Evolutionary conservation across 495 filamentous ascomycete genomes (phyloP), one percentile per base, ranked within the genome.

Genomic region (Copromyces sp.): DNA sequence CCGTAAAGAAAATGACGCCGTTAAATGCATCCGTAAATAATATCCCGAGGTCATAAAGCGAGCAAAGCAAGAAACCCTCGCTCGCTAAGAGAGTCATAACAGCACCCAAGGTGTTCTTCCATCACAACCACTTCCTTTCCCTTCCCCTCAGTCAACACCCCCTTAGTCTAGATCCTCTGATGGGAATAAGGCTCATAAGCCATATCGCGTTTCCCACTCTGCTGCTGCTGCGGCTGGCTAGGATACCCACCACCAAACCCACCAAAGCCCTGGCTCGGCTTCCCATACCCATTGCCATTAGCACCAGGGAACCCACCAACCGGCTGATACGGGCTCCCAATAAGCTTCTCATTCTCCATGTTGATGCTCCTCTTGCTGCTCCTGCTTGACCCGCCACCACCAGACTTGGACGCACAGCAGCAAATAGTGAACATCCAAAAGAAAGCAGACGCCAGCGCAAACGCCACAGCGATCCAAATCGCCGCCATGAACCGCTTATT

Each of bases 381-480:
- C 72, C 72, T 61, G 73, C 78, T 68, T 16, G 75, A 72, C 44
- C 78, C 76, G 72, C 82, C 24, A 24, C 82, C 24, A 24, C 24
- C 77, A 17, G 53, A 59, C 76, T 84, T 83, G 68, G 81, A 83
- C 69, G 80, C 77, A 86, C 95, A 97, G 89, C 94, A 98, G 91
- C 95, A 98, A 71, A 89, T 86, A 81, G 89, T 93, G 81, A 97
- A 89, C 75, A 92, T 84, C 95, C 95, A 98, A 90, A 97, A 97
- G 76, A 97, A 75, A 72, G 86, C 86, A 16, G 89, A 89, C 68
- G 78, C 92, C 32, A 93, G 75, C 65, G 91, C 89, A 80, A 96
- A 95, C 40, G 86, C 91, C 12, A 90, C 91, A 68, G 90, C 90
- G 68, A 97, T 81, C 95, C 95, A 98, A 68, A 89, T 87, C 5